phyloP scores from a whole-genome alignment of 768 basidiomycete genomes.

The Collybia nuda region DNA sequence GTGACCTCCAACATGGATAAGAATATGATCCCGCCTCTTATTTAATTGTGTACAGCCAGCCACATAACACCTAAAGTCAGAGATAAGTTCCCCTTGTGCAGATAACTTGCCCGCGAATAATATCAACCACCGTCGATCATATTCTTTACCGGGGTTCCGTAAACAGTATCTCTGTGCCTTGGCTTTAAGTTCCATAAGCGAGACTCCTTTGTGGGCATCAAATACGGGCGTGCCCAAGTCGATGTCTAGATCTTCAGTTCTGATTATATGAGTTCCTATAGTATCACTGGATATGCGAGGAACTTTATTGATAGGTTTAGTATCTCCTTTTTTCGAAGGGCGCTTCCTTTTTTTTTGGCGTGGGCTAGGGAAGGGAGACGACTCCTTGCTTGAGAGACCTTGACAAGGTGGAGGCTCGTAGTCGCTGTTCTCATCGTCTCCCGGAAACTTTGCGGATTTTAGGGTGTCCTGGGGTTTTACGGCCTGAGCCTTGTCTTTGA shows the following conservation, averaged over 20 bases:
- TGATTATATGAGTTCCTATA: neutral
- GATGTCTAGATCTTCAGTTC: slow-evolving; percentile 14
- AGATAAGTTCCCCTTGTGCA: slow-evolving; percentile 50
- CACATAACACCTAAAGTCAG: slow-evolving; percentile 70
- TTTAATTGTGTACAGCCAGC: slow-evolving; percentile 65
- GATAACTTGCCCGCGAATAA: slow-evolving; percentile 70
- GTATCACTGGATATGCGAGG: neutral
- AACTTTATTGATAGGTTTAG: slow-evolving; percentile 1
- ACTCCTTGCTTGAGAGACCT: slow-evolving; percentile 5
- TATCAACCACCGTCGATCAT: slow-evolving; percentile 65
- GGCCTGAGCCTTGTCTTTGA: neutral
- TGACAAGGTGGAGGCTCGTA: slow-evolving; percentile 9
- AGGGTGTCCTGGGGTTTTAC: too few species aligned
- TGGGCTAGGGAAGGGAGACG: slow-evolving; percentile 19
- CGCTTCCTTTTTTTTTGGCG: slow-evolving; percentile 8
- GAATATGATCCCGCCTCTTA: slow-evolving; percentile 72
- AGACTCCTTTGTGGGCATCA: slow-evolving; percentile 64
- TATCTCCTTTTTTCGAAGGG: slow-evolving; percentile 6
- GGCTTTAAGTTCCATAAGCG: slow-evolving; percentile 49
- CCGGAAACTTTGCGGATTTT: neutral
- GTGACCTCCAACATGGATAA: slow-evolving; percentile 73
- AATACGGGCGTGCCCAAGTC: slow-evolving; percentile 53
- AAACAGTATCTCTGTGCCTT: slow-evolving; percentile 55
- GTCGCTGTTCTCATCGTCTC: slow-evolving; percentile 10
- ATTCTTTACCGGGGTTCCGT: slow-evolving; percentile 54